Evolutionary conservation across 2,329 filamentous ascomycete species (phyloP).

Genomic region (Sporothrix brasiliensis): DNA sequence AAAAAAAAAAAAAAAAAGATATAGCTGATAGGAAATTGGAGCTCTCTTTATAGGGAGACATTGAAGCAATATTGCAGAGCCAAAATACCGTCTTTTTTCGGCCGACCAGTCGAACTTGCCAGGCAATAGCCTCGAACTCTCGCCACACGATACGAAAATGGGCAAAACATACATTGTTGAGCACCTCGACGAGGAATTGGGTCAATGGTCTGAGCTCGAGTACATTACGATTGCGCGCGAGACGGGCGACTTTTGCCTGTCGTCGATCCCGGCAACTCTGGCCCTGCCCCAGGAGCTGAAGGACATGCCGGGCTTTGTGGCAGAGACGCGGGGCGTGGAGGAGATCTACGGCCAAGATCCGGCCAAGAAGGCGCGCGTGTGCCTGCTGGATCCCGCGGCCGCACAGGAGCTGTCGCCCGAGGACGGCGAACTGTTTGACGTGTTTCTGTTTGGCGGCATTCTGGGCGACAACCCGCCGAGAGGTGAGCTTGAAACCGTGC

Average conservation of each 20-base stretch:
- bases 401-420: slow-evolving; percentile 74
- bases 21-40: neutral
- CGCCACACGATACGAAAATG: slow-evolving; percentile 16
- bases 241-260: slow-evolving; percentile 78
- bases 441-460: slow-evolving; percentile 95
- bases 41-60: no score
- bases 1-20: neutral
- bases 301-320: slow-evolving; percentile 63
- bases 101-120: neutral
- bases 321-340: slow-evolving; percentile 79
- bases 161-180: slow-evolving; percentile 88
- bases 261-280: slow-evolving; percentile 73
- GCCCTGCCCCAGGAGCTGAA: slow-evolving; percentile 63
- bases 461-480: slow-evolving; percentile 91
- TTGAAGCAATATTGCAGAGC: neutral
- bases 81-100: neutral
- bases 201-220: slow-evolving; percentile 91
- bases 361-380: slow-evolving; percentile 43
- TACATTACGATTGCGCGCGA: slow-evolving; percentile 87
- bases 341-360: slow-evolving; percentile 75
- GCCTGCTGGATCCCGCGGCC: slow-evolving; percentile 30
- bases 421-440: slow-evolving; percentile 81
- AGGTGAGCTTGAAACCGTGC: slow-evolving; percentile 57
- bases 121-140: neutral
- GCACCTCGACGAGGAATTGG: slow-evolving; percentile 92